phyloP scores from a whole-genome alignment of 805 yeast genomes.

The Yarrowia osloensis region DNA sequence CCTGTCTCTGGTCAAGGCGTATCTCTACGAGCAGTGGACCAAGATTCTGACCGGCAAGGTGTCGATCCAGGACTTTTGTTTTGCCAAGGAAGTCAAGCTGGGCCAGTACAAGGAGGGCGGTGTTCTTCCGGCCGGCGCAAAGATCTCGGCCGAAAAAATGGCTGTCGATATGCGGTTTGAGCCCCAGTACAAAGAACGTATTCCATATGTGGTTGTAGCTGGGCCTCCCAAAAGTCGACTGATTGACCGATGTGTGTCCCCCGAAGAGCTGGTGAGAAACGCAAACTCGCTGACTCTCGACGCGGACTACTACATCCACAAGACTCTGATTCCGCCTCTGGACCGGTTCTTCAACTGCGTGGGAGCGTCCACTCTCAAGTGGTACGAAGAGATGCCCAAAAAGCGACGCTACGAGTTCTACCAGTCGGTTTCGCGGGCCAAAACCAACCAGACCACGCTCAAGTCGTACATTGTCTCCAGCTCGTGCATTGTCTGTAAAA shows the following conservation, averaged over 20 bases:
- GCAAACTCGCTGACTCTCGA: constrained; percentile 56
- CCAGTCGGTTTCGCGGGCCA: not conserved
- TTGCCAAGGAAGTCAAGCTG: constrained; percentile 83
- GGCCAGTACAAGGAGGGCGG: constrained; percentile 77
- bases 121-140: constrained; percentile 89
- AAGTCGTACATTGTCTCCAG: constrained; percentile 4
- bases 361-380: constrained; percentile 75
- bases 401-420: constrained; percentile 32
- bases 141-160: constrained; percentile 65
- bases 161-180: constrained; percentile 68
- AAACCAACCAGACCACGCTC: constrained; percentile 29
- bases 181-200: constrained; percentile 87
- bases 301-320: constrained; percentile 79
- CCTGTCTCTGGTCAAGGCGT: constrained; percentile 66
- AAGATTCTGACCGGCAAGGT: constrained; percentile 66
- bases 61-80: constrained; percentile 79
- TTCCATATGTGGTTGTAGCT: constrained; percentile 78
- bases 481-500: constrained; percentile 3
- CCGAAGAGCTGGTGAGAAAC: constrained; percentile 63
- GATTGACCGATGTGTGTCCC: constrained; percentile 77
- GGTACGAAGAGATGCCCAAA: constrained; percentile 75
- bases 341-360: constrained; percentile 78
- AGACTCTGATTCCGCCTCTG: constrained; percentile 85
- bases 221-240: constrained; percentile 59
- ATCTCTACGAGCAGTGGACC: constrained; percentile 63